These are phyloP conservation scores for Fusarium armeniacum DNA, from an alignment of 2,329 filamentous ascomycete genomes.

Conservation along the genomic window DNA sequence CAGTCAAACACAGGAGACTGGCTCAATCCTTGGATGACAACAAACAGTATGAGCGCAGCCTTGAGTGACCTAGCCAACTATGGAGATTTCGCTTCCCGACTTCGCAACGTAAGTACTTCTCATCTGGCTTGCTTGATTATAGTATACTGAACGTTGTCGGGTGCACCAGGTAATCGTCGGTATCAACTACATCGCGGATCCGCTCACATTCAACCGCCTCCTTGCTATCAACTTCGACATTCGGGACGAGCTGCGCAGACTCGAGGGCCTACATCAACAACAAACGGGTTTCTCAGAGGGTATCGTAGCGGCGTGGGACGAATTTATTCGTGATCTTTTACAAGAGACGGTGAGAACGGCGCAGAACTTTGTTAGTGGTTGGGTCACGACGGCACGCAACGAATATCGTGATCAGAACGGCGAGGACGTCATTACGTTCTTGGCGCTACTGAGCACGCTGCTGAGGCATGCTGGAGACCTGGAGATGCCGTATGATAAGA, in stretches of 20 bases:
- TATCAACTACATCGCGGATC: constrained; percentile 19
- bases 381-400: constrained; percentile 19
- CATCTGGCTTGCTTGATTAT: neutral
- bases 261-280: constrained; percentile 8
- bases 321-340: constrained; percentile 21
- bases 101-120: neutral
- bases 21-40: constrained; percentile 21
- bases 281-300: constrained; percentile 11
- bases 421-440: constrained; percentile 40
- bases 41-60: constrained; percentile 8
- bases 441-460: constrained; percentile 16
- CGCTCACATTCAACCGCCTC: constrained; percentile 12
- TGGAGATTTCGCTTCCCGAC: neutral
- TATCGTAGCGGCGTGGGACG: constrained; percentile 24
- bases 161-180: constrained; percentile 12
- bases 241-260: constrained; percentile 14
- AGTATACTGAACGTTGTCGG: neutral
- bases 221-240: constrained; percentile 22
- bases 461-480: constrained; percentile 6
- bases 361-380: constrained; percentile 11
- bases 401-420: constrained; percentile 55
- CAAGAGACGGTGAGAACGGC: constrained; percentile 11
- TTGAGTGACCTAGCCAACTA: neutral
- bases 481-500: neutral
- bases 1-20: constrained; percentile 12